Base-by-base conservation (phyloP, 257 asterid species). In the Jasminum sambac region DNA sequence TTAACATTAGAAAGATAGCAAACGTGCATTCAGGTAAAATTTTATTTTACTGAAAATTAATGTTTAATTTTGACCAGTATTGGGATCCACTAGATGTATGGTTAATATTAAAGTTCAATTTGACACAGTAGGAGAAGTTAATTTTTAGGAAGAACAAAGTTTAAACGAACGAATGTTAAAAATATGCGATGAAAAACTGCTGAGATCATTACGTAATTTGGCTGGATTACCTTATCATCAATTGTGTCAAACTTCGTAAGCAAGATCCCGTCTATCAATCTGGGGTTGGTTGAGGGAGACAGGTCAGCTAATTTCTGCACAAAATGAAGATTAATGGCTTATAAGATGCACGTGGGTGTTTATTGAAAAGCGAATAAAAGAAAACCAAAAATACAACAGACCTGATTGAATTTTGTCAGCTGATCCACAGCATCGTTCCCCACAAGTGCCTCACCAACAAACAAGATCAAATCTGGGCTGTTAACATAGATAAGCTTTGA, bases 391-490 rank as follows among this genome's bases (percentile, higher is more conserved):
- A 44, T 74, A 38, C 19, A 37, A 11, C 66, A 37, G 60, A 89
- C 99, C 96, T 91, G 96, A 82, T 94, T 94, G 69, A 94, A 94
- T 79, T 94, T 94, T 8, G 96, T 85, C 73, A 94, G 62, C 71
- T 94, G 99, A 80, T 94, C 99, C 2, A 94, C 98, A 23, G 93
- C 99, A 64, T 94, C 99, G 42, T 94, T 94, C 58, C 99, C 98
- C 50, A 94, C 99, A 26, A 94, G 96, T 30, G 99, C 99, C 86
- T 94, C 99, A 10, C 99, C 98, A 64, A 94, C 99, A 81, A 94
- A 94, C 83, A 94, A 75, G 72, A 91, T 78, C 70, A 91, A 83
- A 62, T 94, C 98, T 11, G 99, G 98, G 73, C 26, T 89, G 81
- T 94, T 94, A 57, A 91, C 83, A 44, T 91, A 84, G 50, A 94